Evolutionary conservation across 2,329 filamentous ascomycete genomes (phyloP).

Genomic region (Colletotrichum zoysiae): DNA sequence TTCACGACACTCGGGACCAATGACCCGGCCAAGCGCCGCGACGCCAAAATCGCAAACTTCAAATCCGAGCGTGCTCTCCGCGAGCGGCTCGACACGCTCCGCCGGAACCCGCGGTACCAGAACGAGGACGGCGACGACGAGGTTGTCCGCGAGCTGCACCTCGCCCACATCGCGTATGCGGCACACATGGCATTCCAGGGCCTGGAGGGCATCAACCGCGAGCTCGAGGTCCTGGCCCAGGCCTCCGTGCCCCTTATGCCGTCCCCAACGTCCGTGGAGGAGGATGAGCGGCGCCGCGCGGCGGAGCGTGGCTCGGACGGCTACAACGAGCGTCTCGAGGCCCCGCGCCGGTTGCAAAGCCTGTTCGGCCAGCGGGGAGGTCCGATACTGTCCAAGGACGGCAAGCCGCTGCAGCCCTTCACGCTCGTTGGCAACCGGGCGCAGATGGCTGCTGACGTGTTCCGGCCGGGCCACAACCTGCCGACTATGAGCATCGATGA

Average conservation of each 20-base stretch:
- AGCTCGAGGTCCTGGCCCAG: constrained; percentile 83
- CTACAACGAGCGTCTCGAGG: constrained; percentile 82
- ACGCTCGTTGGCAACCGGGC: constrained; percentile 84
- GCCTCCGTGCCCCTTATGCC: constrained; percentile 69
- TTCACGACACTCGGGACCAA: constrained; percentile 76
- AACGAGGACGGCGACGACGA: constrained; percentile 83
- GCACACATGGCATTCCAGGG: constrained; percentile 86
- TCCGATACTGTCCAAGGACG: constrained; percentile 80
- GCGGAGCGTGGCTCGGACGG: constrained; percentile 55
- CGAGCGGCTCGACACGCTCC: constrained; percentile 76
- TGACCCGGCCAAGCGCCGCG: constrained; percentile 76
- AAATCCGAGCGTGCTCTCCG: constrained; percentile 88
- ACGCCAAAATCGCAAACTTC: constrained; percentile 88
- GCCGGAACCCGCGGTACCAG: constrained; percentile 63
- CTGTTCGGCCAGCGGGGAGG: constrained; percentile 63
- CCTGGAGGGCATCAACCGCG: constrained; percentile 88
- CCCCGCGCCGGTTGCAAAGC: constrained; percentile 64
- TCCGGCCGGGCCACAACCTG: constrained; percentile 89
- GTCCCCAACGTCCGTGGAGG: constrained; percentile 61
- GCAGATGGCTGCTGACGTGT: constrained; percentile 83
- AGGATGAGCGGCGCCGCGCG: constrained; percentile 57
- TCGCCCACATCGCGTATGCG: constrained; percentile 79
- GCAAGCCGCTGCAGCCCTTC: constrained; percentile 91
- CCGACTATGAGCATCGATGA: constrained; percentile 99
- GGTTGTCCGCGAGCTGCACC: constrained; percentile 80